A percentile compares a stretch with the other conserved stretches of the same genome.
These are phyloP conservation scores for Macaranga tanarius DNA, from an alignment of 441 rosid genomes.

Conservation along the genomic window DNA sequence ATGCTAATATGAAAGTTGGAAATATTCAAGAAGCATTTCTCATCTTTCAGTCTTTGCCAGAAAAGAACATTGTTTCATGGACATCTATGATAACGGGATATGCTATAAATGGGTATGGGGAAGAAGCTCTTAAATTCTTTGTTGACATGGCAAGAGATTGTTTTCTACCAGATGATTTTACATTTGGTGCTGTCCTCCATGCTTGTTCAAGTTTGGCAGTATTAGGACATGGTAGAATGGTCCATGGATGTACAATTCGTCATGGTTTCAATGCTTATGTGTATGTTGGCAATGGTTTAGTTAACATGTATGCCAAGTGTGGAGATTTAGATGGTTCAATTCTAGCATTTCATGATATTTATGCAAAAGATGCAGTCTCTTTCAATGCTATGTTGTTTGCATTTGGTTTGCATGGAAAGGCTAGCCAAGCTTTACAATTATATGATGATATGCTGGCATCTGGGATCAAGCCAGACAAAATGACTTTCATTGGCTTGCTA, in stretches of 20 bases:
- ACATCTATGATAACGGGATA: conserved; percentile 71
- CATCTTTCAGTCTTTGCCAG: conserved; percentile 44
- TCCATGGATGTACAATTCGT: conserved; percentile 57
- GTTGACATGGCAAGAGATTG: conserved; percentile 43
- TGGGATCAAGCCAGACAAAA: conserved; percentile 59
- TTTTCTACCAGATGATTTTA: conserved; percentile 44
- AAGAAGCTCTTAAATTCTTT: conserved; percentile 52
- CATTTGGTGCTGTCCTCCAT: conserved; percentile 66
- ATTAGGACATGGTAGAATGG: conserved; percentile 61
- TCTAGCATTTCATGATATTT: conserved; percentile 48
- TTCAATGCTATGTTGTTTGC: conserved; percentile 75
- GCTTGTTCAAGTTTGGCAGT: conserved; percentile 65
- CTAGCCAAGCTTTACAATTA: conserved; percentile 46
- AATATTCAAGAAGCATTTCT: conserved; percentile 46
- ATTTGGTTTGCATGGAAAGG: conserved; percentile 65
- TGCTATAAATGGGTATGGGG: conserved; percentile 60
- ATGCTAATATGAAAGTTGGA: conserved; percentile 65
- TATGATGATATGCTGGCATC: conserved; percentile 53
- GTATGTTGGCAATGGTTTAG: conserved; percentile 65
- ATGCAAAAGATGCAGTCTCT: conserved; percentile 60
- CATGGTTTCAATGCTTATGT: conserved; percentile 50
- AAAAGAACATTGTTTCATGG: conserved; percentile 66
- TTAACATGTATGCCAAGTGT: conserved; percentile 77
- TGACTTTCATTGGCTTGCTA: conserved; percentile 66
- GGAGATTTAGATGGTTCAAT: conserved; percentile 60